These are phyloP conservation scores for Phaseolus coccineus DNA, from an alignment of 331 rosid genomes.

Conservation along the genomic window DNA sequence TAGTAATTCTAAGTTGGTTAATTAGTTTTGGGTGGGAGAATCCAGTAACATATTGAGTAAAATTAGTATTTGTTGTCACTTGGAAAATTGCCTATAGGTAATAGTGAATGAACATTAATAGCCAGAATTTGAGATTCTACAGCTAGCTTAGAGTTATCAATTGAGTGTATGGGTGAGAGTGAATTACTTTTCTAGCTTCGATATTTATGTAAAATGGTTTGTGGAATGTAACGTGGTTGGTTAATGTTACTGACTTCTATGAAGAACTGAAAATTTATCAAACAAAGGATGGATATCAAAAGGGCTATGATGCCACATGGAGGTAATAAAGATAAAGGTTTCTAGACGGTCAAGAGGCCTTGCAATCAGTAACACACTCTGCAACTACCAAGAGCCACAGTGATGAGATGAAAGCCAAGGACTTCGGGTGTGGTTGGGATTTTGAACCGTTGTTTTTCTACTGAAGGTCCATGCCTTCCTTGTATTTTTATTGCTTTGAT, in stretches of 20 bases:
- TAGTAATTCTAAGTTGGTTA: too few species aligned
- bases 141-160: constrained; percentile 15
- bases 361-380: constrained; percentile 50
- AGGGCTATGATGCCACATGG: constrained; percentile 40
- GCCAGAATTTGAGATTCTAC: constrained; percentile 37
- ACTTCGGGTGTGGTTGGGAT: constrained; percentile 43
- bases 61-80: too few species aligned
- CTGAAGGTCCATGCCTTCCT: constrained; percentile 14
- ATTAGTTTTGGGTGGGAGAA: too few species aligned
- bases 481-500: constrained; percentile 36
- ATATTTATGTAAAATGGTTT: constrained; percentile 34
- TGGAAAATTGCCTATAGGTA: neutral
- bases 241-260: constrained; percentile 40
- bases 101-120: constrained; percentile 17
- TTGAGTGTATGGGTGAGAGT: constrained; percentile 37
- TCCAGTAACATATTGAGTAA: too few species aligned
- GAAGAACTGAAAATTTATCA: constrained; percentile 49
- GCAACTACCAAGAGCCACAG: constrained; percentile 46
- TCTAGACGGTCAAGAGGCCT: constrained; percentile 44
- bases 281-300: constrained; percentile 47
- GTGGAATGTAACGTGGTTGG: constrained; percentile 34
- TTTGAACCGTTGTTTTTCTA: constrained; percentile 40
- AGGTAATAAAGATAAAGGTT: constrained; percentile 46
- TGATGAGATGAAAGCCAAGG: constrained; percentile 38
- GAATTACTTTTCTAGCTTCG: constrained; percentile 36